A percentile compares a stretch with the other conserved stretches of the same genome.
phyloP scores from a whole-genome alignment of 768 basidiomycete genomes.

The Boletus rex-veris region DNA sequence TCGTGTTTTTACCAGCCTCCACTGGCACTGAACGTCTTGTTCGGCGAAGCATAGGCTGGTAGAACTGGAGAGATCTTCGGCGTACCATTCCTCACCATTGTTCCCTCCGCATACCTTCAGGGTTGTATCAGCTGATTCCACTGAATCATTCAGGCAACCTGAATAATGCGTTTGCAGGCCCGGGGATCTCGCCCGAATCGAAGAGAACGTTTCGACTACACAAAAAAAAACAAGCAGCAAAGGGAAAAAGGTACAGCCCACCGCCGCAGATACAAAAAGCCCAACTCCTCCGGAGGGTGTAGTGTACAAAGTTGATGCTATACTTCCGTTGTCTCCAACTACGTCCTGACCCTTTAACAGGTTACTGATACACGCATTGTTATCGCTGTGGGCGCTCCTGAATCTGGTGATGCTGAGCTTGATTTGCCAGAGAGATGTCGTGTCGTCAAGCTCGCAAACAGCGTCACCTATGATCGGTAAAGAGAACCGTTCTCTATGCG shows the following conservation, averaged over 20 bases:
- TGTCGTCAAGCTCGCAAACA: slow-evolving; percentile 87
- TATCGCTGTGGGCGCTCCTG: slow-evolving; percentile 69
- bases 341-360: slow-evolving; percentile 33
- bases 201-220: slow-evolving; percentile 55
- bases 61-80: slow-evolving; percentile 79
- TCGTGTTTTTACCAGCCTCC: neutral
- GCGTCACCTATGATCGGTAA: slow-evolving; percentile 85
- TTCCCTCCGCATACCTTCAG: slow-evolving; percentile 89
- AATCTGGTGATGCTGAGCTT: slow-evolving; percentile 57
- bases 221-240: slow-evolving; percentile 43
- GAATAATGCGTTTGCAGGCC: slow-evolving; percentile 44
- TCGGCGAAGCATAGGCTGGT: slow-evolving; percentile 61
- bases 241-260: slow-evolving; percentile 38
- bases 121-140: slow-evolving; percentile 32
- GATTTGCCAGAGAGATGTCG: slow-evolving; percentile 85
- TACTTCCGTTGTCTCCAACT: neutral
- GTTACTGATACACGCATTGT: slow-evolving; percentile 80
- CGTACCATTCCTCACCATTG: slow-evolving; percentile 63
- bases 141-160: slow-evolving; percentile 1
- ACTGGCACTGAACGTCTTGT: slow-evolving; percentile 5
- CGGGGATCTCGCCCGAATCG: slow-evolving; percentile 86
- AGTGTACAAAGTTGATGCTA: slow-evolving; percentile 65
- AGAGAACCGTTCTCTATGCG: neutral
- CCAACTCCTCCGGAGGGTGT: slow-evolving; percentile 64
- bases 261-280: slow-evolving; percentile 38